Evolutionary conservation across 1,139 yeast species (phyloP).

Genomic region (Trichomonascaceae sp.): DNA sequence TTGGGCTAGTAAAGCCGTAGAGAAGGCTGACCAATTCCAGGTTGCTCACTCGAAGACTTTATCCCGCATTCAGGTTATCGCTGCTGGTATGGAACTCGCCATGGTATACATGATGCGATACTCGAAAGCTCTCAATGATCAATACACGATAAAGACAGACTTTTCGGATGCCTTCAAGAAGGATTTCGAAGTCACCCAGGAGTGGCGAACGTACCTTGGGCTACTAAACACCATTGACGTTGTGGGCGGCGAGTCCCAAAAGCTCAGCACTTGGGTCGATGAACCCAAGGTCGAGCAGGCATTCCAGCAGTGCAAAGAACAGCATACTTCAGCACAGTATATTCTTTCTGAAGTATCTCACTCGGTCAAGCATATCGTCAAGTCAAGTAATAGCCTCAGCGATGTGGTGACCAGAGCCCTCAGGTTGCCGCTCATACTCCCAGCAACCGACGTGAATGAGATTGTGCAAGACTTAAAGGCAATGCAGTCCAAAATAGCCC

Average conservation of each 20-base stretch:
- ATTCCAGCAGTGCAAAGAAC: constrained; percentile 8
- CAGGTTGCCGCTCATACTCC: constrained; percentile 5
- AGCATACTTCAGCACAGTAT: constrained; percentile 6
- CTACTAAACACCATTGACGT: constrained; percentile 6
- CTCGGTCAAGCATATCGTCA: constrained; percentile 11
- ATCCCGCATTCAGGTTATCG: constrained; percentile 12
- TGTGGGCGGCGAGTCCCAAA: constrained; percentile 1
- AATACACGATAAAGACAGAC: constrained; percentile 15
- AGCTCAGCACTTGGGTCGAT: constrained; percentile 18
- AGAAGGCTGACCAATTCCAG: constrained; percentile 5
- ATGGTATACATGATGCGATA: constrained; percentile 19
- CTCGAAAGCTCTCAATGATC: constrained; percentile 14
- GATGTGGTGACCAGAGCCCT: constrained; percentile 8
- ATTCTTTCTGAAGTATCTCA: constrained; percentile 9
- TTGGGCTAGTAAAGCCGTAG: constrained; percentile 10
- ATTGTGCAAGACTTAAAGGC: constrained; percentile 19
- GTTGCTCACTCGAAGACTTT: background rate
- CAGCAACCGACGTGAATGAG: constrained; percentile 8
- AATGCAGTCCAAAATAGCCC: constrained; percentile 13
- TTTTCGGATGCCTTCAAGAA: constrained; percentile 15
- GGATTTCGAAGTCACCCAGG: constrained; percentile 14
- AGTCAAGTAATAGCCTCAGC: constrained; percentile 11
- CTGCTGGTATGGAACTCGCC: constrained; percentile 19
- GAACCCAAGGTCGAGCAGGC: constrained; percentile 8
- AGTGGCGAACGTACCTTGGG: constrained; percentile 13